phyloP scores from a whole-genome alignment of 306 rosid species.

The Vigna unguiculata region DNA sequence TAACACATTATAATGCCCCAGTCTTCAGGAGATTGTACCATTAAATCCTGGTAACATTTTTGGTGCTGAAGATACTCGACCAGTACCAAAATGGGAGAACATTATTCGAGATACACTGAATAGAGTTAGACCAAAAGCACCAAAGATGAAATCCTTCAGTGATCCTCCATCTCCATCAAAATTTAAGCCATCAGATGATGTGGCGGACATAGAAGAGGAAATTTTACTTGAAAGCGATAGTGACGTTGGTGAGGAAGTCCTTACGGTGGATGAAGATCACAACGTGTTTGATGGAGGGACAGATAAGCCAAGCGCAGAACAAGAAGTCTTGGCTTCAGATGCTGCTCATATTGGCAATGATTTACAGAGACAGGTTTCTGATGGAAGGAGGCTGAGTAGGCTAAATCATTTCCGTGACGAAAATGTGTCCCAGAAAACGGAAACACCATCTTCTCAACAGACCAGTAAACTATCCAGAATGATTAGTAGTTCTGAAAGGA shows the following conservation, averaged over 20 bases:
- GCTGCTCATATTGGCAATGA: conserved; percentile 47
- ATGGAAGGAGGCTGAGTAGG: conserved; percentile 70
- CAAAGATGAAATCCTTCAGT: conserved; percentile 79
- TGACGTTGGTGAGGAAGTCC: conserved; percentile 85
- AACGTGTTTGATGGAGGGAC: conserved; percentile 44
- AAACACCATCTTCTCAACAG: conserved; percentile 49
- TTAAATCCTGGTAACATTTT: conserved; percentile 88
- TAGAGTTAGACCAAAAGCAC: conserved; percentile 58
- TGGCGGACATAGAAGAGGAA: conserved; percentile 77
- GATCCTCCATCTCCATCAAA: conserved; percentile 97
- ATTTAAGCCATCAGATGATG: conserved; percentile 71
- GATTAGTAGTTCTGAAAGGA: conserved; percentile 80
- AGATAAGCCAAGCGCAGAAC: conserved; percentile 40
- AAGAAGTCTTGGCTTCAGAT: conserved; percentile 49
- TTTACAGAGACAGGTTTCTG: conserved; percentile 58
- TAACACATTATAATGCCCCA: conserved; percentile 49
- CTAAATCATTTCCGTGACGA: conserved; percentile 65
- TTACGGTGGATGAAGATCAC: conserved; percentile 69
- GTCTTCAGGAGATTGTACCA: conserved; percentile 98
- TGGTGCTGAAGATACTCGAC: conserved; percentile 82
- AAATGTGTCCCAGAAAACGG: conserved; percentile 41
- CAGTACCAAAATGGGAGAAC: conserved; percentile 84
- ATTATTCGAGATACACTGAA: conserved; percentile 74
- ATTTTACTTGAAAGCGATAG: conserved; percentile 72
- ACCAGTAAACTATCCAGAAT: conserved; percentile 61